Conservation (phyloP, 2,329 filamentous ascomycete genomes). For the Penicillium sp. region DNA sequence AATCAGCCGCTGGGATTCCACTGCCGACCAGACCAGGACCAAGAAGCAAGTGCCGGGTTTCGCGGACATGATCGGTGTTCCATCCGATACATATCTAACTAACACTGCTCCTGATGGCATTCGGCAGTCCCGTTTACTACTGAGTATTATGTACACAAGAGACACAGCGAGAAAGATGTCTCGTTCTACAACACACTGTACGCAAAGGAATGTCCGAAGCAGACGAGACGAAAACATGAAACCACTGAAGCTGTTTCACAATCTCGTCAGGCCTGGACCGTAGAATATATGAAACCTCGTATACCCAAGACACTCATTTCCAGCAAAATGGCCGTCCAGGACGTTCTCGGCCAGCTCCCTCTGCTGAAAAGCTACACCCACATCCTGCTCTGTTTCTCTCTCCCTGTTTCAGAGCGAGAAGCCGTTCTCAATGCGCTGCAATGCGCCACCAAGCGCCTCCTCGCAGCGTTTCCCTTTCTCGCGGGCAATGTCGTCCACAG, state of each 20-base stretch:
- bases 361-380: slow-evolving; percentile 29
- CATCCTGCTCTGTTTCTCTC: slow-evolving; percentile 26
- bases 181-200: too few species aligned
- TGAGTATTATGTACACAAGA: too few species aligned
- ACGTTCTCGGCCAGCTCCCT: slow-evolving; percentile 30
- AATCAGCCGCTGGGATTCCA: not conserved
- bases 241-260: too few species aligned
- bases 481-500: slow-evolving; percentile 23
- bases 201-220: too few species aligned
- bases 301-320: not conserved
- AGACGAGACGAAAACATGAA: too few species aligned
- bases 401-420: slow-evolving; percentile 11
- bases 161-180: too few species aligned
- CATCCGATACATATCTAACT: not conserved
- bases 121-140: too few species aligned
- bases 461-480: slow-evolving; percentile 23
- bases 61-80: not conserved
- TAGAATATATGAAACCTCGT: not conserved
- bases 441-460: slow-evolving; percentile 15
- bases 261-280: not conserved
- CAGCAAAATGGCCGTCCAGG: slow-evolving; percentile 18
- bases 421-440: slow-evolving; percentile 16
- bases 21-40: not conserved
- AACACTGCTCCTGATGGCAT: too few species aligned
- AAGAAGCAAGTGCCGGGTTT: not conserved